Percentiles rank a stretch among this genome's conserved stretches.
These are phyloP conservation scores for Gleditsia sinensis DNA, from an alignment of 306 rosid species.

Conservation along the genomic window DNA sequence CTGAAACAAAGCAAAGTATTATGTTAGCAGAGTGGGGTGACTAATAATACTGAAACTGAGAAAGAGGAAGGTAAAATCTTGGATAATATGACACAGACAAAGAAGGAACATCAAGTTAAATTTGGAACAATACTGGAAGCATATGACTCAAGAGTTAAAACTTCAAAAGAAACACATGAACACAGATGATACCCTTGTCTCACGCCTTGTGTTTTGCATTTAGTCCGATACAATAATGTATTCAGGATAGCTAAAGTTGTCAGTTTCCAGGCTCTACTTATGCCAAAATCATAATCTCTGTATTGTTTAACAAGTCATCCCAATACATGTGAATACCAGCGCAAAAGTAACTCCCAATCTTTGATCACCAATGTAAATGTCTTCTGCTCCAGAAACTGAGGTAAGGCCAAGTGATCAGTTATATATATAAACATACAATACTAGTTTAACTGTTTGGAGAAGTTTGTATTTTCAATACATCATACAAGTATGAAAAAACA, in stretches of 20 bases:
- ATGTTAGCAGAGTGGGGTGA: conserved; percentile 28
- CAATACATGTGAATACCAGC: conserved; percentile 55
- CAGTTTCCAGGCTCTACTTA: neutral
- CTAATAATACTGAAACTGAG: conserved; percentile 15
- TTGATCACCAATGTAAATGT: conserved; percentile 69
- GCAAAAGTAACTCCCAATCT: conserved; percentile 62
- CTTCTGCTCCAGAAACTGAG: conserved; percentile 69
- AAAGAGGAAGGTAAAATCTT: conserved; percentile 6
- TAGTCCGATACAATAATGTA: neutral
- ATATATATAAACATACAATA: conserved; percentile 49
- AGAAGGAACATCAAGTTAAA: neutral
- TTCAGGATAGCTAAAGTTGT: neutral
- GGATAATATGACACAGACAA: neutral
- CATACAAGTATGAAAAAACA: too few species aligned
- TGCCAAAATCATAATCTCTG: neutral
- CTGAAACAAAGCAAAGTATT: conserved; percentile 57
- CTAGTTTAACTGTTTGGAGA: conserved; percentile 4
- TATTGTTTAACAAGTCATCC: neutral
- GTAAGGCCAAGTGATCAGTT: conserved; percentile 77
- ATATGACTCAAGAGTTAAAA: neutral
- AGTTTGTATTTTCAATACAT: neutral
- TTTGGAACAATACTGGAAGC: neutral
- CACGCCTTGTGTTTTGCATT: neutral
- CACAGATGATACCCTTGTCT: too few species aligned
- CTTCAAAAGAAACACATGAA: neutral